These are phyloP conservation scores for Geotrichum candidum DNA, from an alignment of 1,139 yeast genomes.

Conservation along the genomic window DNA sequence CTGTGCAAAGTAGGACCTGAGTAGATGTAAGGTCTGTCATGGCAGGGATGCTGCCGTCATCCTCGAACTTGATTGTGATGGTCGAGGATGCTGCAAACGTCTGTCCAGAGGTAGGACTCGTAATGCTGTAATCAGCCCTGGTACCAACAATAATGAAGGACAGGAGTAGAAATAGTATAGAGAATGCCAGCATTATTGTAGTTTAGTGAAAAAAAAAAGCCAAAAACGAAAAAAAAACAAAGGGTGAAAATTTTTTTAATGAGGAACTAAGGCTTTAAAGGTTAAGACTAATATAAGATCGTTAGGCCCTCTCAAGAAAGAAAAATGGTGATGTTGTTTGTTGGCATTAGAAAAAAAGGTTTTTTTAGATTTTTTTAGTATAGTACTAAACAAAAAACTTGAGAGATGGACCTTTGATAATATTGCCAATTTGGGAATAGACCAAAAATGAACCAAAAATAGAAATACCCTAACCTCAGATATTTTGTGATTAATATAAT, in stretches of 20 bases:
- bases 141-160: not conserved
- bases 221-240: not conserved
- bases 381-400: not conserved
- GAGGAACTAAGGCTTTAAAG: too few species aligned
- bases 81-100: constrained; percentile 47
- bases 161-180: not conserved
- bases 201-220: too few species aligned
- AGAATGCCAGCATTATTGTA: not conserved
- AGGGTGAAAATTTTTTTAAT: not conserved
- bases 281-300: too few species aligned
- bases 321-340: not conserved
- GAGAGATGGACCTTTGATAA: not conserved
- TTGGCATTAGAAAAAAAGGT: not conserved
- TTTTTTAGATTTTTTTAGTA: not conserved
- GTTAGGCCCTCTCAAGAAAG: too few species aligned
- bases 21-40: constrained; percentile 43
- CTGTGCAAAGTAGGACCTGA: constrained; percentile 62
- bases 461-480: too few species aligned
- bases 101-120: constrained; percentile 47
- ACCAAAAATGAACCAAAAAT: too few species aligned
- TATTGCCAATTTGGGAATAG: too few species aligned
- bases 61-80: constrained; percentile 57
- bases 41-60: constrained; percentile 46
- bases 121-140: constrained; percentile 53
- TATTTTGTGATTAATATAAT: too few species aligned